Base-by-base conservation (phyloP, 306 rosid genomes). In the Quercus aquifolioides region DNA sequence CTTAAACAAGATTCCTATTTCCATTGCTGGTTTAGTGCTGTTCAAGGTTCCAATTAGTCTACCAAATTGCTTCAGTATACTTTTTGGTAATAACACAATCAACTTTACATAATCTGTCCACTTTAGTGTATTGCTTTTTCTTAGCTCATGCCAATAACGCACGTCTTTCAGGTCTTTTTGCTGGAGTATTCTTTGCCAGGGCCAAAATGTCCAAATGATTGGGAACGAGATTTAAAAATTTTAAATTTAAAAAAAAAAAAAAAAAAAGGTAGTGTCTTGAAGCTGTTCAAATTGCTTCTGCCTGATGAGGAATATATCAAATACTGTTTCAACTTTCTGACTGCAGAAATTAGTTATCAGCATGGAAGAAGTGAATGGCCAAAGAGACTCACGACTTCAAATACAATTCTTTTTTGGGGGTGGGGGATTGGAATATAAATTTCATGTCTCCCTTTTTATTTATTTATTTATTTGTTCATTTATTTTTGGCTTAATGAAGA, bases 1-100 rank as follows among this genome's bases (percentile, higher is more conserved):
- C 80, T 84, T 94, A 46, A 94, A 94, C 94, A 92, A 94, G 89
- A 92, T 92, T 88, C 98, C 97, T 5, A 76, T 94, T 70, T 94
- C 98, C 35, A 38, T 91, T 68, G 97, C 90, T 30, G 98, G 98
- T 80, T 79, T 92, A 55, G 76, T 92, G 71, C 74, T 88, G 74
- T 94, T 94, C 91, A 89, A 84, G 69, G 97, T 89, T 76, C 97
- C 94, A 49, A 67, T 88, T 38, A 91, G 97, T 83, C 35, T 86
- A 54, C 79, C 91, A 38, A 94, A 88, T 82, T 79, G 86, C 69
- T 89, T 88, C 91, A 94, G 97, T 41, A 92, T 92, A 85, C 84
- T 94, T 60, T 91, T 94, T 69, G 98, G 97, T 94, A 92, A 89
- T 38, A 79, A 77, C 70, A 30, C 0, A 67, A 51, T 63, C 74